Percentiles rank a stretch among this genome's conserved stretches.
Evolutionary conservation across 176 grass and related monocot species (phyloP).

Genomic region (Aegilops longissima): DNA sequence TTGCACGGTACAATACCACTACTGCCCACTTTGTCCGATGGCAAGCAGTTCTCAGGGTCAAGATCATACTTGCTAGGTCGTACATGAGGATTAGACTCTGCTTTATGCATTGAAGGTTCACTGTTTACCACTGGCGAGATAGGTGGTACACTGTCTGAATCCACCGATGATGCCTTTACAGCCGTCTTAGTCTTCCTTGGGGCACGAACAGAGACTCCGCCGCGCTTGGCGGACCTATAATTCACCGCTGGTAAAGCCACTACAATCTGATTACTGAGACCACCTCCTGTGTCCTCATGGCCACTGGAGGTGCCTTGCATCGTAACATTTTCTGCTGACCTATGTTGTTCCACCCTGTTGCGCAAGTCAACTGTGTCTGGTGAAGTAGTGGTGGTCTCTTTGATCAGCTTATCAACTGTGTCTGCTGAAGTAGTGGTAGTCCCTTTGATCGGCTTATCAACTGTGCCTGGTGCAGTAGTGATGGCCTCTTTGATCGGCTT

Average conservation of each 20-base stretch:
- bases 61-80: conserved; percentile 34
- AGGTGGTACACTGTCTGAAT: conserved; percentile 24
- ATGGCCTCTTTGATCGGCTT: not conserved
- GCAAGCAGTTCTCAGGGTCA: conserved; percentile 8
- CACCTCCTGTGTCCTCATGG: not conserved
- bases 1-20: conserved; percentile 6
- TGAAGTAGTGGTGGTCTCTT: not conserved
- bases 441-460: not conserved
- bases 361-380: not conserved
- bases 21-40: conserved; percentile 7
- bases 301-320: not conserved
- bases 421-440: not conserved
- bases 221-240: not conserved
- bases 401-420: not conserved
- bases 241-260: conserved; percentile 38
- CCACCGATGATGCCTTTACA: conserved; percentile 29
- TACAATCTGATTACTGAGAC: not conserved
- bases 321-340: not conserved
- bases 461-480: not conserved
- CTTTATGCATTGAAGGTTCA: conserved; percentile 15
- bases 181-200: conserved; percentile 12
- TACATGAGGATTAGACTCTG: not conserved
- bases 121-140: conserved; percentile 3
- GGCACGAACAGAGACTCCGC: conserved; percentile 14
- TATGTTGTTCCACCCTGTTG: not conserved